Conservation (phyloP, 768 basidiomycete species). For the Serendipita sp. region DNA sequence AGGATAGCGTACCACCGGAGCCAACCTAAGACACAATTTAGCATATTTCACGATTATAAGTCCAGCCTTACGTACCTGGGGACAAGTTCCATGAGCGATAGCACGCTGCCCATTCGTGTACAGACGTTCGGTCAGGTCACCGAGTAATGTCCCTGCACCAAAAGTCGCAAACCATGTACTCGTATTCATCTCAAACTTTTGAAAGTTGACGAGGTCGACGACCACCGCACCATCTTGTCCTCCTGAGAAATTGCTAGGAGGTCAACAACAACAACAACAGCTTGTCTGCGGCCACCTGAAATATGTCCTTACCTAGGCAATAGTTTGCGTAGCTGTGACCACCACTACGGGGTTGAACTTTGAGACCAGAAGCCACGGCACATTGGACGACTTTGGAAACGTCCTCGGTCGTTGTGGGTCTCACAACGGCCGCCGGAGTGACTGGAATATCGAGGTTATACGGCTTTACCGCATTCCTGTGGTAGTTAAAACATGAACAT, state of each 20-base stretch:
- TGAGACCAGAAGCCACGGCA: slow-evolving; percentile 12
- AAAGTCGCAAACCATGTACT: slow-evolving; percentile 16
- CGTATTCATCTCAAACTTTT: slow-evolving; percentile 16
- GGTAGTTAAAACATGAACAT: not conserved
- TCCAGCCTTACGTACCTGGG: slow-evolving; percentile 13
- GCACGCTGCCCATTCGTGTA: slow-evolving; percentile 14
- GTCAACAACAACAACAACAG: not conserved
- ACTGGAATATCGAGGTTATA: slow-evolving; percentile 4
- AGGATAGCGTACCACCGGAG: slow-evolving; percentile 7
- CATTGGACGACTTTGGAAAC: slow-evolving; percentile 13
- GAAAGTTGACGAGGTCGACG: slow-evolving; percentile 17
- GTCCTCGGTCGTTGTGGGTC: slow-evolving; percentile 10
- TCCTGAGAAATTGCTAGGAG: slow-evolving; percentile 1
- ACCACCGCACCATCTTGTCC: slow-evolving; percentile 18
- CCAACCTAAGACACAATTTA: slow-evolving; percentile 12
- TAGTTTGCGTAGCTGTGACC: slow-evolving; percentile 16
- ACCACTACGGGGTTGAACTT: slow-evolving; percentile 13
- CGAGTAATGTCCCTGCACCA: slow-evolving; percentile 15
- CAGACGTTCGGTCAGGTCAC: slow-evolving; percentile 14
- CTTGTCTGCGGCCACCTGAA: not conserved
- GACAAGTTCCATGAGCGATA: slow-evolving; percentile 19
- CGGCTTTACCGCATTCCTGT: not conserved
- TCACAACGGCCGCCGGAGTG: slow-evolving; percentile 15
- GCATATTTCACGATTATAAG: too few species aligned
- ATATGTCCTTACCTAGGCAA: slow-evolving; percentile 10